Base-by-base conservation (phyloP, 441 rosid species). In the Biscutella laevigata region DNA sequence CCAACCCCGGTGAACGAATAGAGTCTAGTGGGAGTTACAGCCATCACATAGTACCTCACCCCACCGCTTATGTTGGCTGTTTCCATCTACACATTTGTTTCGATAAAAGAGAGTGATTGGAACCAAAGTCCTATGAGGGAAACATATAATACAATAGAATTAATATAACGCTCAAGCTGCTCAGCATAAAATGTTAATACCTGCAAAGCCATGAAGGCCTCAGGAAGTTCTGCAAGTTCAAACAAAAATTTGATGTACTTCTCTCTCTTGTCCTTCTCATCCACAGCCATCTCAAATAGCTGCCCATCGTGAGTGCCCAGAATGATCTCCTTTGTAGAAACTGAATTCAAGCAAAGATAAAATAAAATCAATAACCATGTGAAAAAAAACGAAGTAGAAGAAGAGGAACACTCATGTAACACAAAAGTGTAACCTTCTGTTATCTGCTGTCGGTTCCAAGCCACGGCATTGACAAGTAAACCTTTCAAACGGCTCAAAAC, bases 1-100 rank as follows among this genome's bases (percentile, higher is more conserved):
- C 99, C 94, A 71, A 86, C 77, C 59, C 99, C 99, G 27, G 97
- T 94, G 63, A 79, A 94, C 17, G 99, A 88, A 77, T 94, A 94
- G 60, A 89, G 90, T 25, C 97, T 77, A 25, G 99, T 94, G 36
- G 97, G 99, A 70, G 97, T 89, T 51, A 94, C 96, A 68, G 94
- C 99, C 99, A 94, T 94, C 87, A 94, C 81, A 69, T 89, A 89
- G 73, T 80, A 89, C 72, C 97, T 83, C 53, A 87, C 83, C 60
- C 91, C 95, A 42, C 64, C 71, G 72, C 69, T 72, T 55, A 81
- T 51, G 63, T 32, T 82, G 55, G 97, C 87, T 24, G 94, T 83
- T 77, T 94, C 99, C 96, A 89, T 89, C 97, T 94, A 74, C 48
- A 65, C 42, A 70, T 26, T 33, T 30, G 36, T 53, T 29, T 62